A percentile compares a stretch with the other conserved stretches of the same genome.
Evolutionary conservation across 192 early-diverging fungal species (phyloP).

Genomic region (Haplosporangium gracile): DNA sequence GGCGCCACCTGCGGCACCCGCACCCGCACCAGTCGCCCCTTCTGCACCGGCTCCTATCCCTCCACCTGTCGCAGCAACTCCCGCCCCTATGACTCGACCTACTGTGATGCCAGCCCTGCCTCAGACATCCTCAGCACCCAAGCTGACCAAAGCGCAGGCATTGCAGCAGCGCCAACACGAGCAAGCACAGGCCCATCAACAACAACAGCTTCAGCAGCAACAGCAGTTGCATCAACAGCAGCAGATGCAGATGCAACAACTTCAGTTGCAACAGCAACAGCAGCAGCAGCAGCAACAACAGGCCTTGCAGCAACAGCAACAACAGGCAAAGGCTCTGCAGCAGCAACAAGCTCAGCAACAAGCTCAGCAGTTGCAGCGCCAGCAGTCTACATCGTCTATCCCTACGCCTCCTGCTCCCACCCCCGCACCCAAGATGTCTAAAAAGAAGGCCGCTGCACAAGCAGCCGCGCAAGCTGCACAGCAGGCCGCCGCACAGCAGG

Average conservation of each 20-base stretch:
- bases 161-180: slow-evolving; percentile 31
- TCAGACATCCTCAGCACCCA: slow-evolving; percentile 27
- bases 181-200: slow-evolving; percentile 23
- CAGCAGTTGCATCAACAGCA: slow-evolving; percentile 20
- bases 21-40: neutral
- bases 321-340: slow-evolving; percentile 19
- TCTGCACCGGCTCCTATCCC: slow-evolving; percentile 4
- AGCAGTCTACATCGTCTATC: neutral
- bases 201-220: slow-evolving; percentile 23
- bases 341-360: slow-evolving; percentile 18
- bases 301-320: slow-evolving; percentile 12
- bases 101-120: slow-evolving; percentile 15
- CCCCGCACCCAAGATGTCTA: neutral
- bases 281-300: slow-evolving; percentile 28
- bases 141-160: slow-evolving; percentile 28
- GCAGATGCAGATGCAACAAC: slow-evolving; percentile 19
- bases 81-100: slow-evolving; percentile 18
- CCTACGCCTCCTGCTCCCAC: slow-evolving; percentile 2
- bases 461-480: neutral
- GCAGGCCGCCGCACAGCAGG: slow-evolving; percentile 4
- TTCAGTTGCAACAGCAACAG: slow-evolving; percentile 34
- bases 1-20: neutral
- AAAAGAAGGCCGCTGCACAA: neutral
- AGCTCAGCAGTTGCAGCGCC: slow-evolving; percentile 24
- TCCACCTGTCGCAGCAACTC: slow-evolving; percentile 16